Percentiles rank a stretch among this genome's conserved stretches.
Evolutionary conservation across 768 basidiomycete species (phyloP).

Genomic region (Agaricus bisporus): DNA sequence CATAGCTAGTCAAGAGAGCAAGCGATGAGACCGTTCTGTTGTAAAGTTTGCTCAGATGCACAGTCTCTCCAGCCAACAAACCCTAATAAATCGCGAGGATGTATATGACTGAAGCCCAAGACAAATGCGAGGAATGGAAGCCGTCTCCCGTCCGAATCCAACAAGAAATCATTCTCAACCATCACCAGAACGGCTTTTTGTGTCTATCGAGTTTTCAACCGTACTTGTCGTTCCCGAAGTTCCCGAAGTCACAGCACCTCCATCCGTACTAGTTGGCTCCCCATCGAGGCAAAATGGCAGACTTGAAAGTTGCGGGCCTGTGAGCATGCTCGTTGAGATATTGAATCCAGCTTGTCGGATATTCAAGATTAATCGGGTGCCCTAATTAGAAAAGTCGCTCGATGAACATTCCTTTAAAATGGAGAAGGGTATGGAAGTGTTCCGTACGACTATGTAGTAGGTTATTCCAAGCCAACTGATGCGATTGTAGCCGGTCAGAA

Average conservation of each 20-base stretch:
- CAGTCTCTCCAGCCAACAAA: slow-evolving; percentile 32
- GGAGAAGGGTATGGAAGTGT: background rate
- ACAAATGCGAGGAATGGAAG: too few relatives aligned
- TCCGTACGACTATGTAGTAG: slow-evolving; percentile 3
- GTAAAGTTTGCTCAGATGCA: slow-evolving; percentile 47
- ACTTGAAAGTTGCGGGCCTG: background rate
- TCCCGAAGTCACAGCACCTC: too few relatives aligned
- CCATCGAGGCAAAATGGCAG: background rate
- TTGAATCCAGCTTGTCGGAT: slow-evolving; percentile 1
- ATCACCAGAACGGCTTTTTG: too few relatives aligned
- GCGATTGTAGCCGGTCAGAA: background rate
- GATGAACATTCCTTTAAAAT: background rate
- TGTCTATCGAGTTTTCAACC: too few relatives aligned
- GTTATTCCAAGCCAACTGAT: slow-evolving; percentile 2
- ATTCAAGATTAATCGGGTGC: slow-evolving; percentile 10
- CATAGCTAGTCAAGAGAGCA: slow-evolving; percentile 36
- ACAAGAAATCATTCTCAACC: too few relatives aligned
- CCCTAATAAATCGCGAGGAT: too few relatives aligned
- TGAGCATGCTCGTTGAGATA: slow-evolving; percentile 5
- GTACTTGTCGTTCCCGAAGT: too few relatives aligned
- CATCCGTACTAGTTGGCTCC: background rate
- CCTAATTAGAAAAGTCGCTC: background rate
- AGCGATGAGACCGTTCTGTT: slow-evolving; percentile 37
- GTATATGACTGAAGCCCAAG: too few relatives aligned
- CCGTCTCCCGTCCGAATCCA: too few relatives aligned